These are phyloP conservation scores for Blastobotrys arbuscula DNA, from an alignment of 1,139 yeast species.

Conservation along the genomic window DNA sequence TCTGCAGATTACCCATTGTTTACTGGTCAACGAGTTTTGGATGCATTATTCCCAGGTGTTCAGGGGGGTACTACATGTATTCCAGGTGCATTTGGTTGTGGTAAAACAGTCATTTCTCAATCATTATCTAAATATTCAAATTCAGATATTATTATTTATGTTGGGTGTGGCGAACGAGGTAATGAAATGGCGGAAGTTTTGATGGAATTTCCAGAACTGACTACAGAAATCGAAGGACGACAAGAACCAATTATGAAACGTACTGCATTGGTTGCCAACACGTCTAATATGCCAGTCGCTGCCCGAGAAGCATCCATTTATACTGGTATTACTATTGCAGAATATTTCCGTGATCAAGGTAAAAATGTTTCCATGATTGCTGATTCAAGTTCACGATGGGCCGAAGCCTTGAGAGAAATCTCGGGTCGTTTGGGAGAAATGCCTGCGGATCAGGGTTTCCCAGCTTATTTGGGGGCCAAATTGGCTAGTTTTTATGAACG, in stretches of 20 bases:
- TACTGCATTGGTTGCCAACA: slow-evolving; percentile 95
- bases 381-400: slow-evolving; percentile 99
- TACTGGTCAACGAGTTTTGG: slow-evolving; percentile 98
- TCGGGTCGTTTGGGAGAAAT: slow-evolving; percentile 99
- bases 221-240: slow-evolving; percentile 82
- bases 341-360: slow-evolving; percentile 99
- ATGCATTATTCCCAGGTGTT: slow-evolving; percentile 96
- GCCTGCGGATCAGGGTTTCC: slow-evolving; percentile 99
- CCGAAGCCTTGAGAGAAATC: slow-evolving; percentile 98
- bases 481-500: slow-evolving; percentile 98
- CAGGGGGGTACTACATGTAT: slow-evolving; percentile 99
- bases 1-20: slow-evolving; percentile 91
- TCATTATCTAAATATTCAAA: slow-evolving; percentile 94
- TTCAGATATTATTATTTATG: slow-evolving; percentile 32
- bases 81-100: slow-evolving; percentile 99
- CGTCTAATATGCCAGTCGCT: slow-evolving; percentile 99
- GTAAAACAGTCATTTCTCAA: slow-evolving; percentile 98
- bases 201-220: slow-evolving; percentile 98
- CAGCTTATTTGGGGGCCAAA: slow-evolving; percentile 98
- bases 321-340: slow-evolving; percentile 98
- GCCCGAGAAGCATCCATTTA: slow-evolving; percentile 99
- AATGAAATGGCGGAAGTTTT: slow-evolving; percentile 99
- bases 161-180: slow-evolving; percentile 72
- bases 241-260: slow-evolving; percentile 99
- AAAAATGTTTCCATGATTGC: slow-evolving; percentile 99